phyloP scores from a whole-genome alignment of 192 early-diverging fungal species.

The Coemansia sp. region DNA sequence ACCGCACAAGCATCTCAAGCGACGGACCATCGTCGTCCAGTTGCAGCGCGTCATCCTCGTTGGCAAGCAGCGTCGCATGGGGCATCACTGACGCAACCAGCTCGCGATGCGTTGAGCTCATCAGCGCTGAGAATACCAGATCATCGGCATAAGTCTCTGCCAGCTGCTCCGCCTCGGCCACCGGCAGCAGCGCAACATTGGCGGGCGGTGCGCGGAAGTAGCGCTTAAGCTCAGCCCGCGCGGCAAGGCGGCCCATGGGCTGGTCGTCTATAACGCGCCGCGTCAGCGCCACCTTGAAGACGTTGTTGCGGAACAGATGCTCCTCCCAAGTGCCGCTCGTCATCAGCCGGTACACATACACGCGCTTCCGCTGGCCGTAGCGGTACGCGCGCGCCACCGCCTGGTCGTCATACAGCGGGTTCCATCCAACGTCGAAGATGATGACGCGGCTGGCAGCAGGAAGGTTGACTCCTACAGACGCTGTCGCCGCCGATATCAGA shows the following conservation, averaged over 20 bases:
- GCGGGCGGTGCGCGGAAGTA: slow-evolving; percentile 56
- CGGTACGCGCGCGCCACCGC: slow-evolving; percentile 70
- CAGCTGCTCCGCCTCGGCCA: background rate
- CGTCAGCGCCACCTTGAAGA: slow-evolving; percentile 71
- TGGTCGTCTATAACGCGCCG: slow-evolving; percentile 66
- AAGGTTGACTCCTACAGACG: slow-evolving; percentile 67
- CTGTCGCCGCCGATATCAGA: slow-evolving; percentile 60
- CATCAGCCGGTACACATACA: slow-evolving; percentile 67
- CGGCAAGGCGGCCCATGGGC: slow-evolving; percentile 48
- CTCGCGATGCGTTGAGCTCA: background rate
- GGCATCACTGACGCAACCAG: slow-evolving; percentile 20
- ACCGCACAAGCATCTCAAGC: slow-evolving; percentile 9
- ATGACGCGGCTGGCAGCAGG: slow-evolving; percentile 70
- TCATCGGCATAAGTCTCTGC: slow-evolving; percentile 24
- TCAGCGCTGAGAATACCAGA: slow-evolving; percentile 19
- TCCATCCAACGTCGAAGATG: slow-evolving; percentile 76
- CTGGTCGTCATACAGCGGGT: slow-evolving; percentile 75
- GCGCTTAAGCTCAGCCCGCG: slow-evolving; percentile 52
- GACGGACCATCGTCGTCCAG: slow-evolving; percentile 2
- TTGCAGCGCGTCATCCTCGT: slow-evolving; percentile 32
- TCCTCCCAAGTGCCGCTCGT: slow-evolving; percentile 63
- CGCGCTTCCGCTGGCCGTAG: slow-evolving; percentile 68
- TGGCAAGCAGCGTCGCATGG: slow-evolving; percentile 39
- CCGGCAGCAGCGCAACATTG: background rate
- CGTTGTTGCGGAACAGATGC: slow-evolving; percentile 62